Conservation (phyloP, 768 basidiomycete species). For the Amanita fuliginea region DNA sequence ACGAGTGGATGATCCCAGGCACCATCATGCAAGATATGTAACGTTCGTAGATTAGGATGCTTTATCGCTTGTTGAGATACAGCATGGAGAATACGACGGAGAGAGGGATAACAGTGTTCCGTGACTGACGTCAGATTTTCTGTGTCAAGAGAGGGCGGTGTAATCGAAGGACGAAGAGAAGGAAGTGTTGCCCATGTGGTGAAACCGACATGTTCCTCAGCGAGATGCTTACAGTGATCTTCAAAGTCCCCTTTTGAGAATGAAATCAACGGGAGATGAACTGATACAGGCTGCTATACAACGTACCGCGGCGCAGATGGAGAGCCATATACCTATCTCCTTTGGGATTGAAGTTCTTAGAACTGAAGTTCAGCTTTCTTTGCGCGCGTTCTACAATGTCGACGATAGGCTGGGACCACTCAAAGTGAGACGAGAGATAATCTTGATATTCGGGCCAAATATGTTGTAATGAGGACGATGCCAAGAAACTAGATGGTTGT, state of each 20-base stretch:
- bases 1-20: slow-evolving; percentile 35
- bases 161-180: slow-evolving; percentile 17
- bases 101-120: slow-evolving; percentile 34
- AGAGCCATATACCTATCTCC: slow-evolving; percentile 33
- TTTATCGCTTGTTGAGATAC: slow-evolving; percentile 23
- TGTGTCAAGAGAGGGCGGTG: slow-evolving; percentile 25
- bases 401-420: slow-evolving; percentile 27
- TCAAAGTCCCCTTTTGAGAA: slow-evolving; percentile 28
- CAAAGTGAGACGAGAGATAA: slow-evolving; percentile 27
- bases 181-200: slow-evolving; percentile 41
- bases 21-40: slow-evolving; percentile 37
- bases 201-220: slow-evolving; percentile 24
- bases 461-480: slow-evolving; percentile 24
- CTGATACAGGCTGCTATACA: not conserved
- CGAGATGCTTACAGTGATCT: slow-evolving; percentile 27
- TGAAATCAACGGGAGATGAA: not conserved
- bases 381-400: slow-evolving; percentile 24
- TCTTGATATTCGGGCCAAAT: slow-evolving; percentile 30
- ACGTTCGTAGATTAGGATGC: slow-evolving; percentile 24
- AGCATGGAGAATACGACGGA: slow-evolving; percentile 28
- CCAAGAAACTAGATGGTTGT: slow-evolving; percentile 22
- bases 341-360: slow-evolving; percentile 11
- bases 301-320: slow-evolving; percentile 33
- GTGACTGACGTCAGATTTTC: slow-evolving; percentile 24
- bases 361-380: slow-evolving; percentile 20